Percentiles rank a stretch among this genome's conserved stretches.
phyloP scores from a whole-genome alignment of 2,329 filamentous ascomycete genomes.

The Phialophora tarda region DNA sequence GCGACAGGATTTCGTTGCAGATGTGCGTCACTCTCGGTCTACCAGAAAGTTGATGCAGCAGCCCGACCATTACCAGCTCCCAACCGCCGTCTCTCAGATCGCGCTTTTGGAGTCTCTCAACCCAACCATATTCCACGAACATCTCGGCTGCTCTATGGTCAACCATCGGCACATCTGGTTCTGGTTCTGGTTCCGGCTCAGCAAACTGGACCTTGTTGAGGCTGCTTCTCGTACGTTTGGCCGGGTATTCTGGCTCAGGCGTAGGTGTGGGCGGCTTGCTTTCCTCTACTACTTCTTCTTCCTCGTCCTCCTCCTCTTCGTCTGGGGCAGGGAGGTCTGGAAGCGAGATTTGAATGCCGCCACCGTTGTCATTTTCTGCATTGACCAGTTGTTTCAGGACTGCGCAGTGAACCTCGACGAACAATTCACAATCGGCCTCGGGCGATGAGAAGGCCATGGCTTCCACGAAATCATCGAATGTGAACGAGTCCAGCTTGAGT shows the following conservation, averaged over 20 bases:
- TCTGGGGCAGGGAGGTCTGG: constrained; percentile 76
- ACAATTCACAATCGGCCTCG: constrained; percentile 77
- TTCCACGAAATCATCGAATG: constrained; percentile 93
- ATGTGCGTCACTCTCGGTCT: constrained; percentile 69
- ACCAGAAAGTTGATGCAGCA: constrained; percentile 83
- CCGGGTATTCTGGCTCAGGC: constrained; percentile 74
- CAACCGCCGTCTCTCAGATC: constrained; percentile 87
- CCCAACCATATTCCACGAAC: constrained; percentile 77
- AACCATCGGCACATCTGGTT: constrained; percentile 47
- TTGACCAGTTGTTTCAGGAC: constrained; percentile 85
- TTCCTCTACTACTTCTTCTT: constrained; percentile 63
- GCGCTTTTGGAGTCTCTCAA: constrained; percentile 79
- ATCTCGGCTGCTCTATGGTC: constrained; percentile 71
- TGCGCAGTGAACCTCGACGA: constrained; percentile 90
- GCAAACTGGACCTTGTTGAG: constrained; percentile 76
- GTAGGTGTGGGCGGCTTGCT: constrained; percentile 62
- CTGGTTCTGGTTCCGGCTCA: constrained; percentile 59
- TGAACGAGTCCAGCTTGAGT: constrained; percentile 93
- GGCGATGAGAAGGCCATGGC: constrained; percentile 78
- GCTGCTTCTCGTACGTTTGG: constrained; percentile 79
- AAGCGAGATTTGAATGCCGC: constrained; percentile 77
- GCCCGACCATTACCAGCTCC: constrained; percentile 85
- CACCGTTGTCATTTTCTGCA: constrained; percentile 70
- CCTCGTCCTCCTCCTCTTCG: constrained; percentile 68
- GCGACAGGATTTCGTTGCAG: constrained; percentile 78